Conservation (phyloP, 805 yeast species). For the Candida multigemmis region DNA sequence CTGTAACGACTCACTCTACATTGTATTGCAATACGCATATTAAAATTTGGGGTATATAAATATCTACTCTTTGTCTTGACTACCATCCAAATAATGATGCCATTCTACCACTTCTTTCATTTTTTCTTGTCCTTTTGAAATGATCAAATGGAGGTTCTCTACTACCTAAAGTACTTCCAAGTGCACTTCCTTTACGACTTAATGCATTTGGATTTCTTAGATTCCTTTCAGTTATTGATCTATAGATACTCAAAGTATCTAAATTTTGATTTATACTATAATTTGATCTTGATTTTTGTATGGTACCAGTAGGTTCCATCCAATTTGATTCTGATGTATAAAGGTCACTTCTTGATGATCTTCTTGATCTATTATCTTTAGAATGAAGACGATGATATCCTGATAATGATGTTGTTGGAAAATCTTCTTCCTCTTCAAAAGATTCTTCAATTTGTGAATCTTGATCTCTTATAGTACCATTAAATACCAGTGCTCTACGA, state of each 20-base stretch:
- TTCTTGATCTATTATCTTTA: slow-evolving; percentile 15
- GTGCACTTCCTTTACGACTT: no score
- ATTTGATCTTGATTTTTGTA: slow-evolving; percentile 14
- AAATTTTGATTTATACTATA: slow-evolving; percentile 12
- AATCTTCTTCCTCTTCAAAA: slow-evolving; percentile 9
- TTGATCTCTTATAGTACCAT: no score
- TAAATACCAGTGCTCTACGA: no score
- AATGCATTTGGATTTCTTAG: no score
- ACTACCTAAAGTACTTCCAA: no score
- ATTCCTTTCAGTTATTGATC: slow-evolving; percentile 26
- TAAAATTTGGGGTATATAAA: no score
- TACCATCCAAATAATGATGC: slow-evolving; percentile 29
- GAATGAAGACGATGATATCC: slow-evolving; percentile 21
- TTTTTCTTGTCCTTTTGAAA: slow-evolving; percentile 2
- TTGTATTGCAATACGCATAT: no score
- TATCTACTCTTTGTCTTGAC: slow-evolving; percentile 4
- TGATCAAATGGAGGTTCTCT: slow-evolving; percentile 8
- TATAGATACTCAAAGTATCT: slow-evolving; percentile 16
- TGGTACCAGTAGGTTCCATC: slow-evolving; percentile 36
- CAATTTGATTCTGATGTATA: slow-evolving; percentile 38
- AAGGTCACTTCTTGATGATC: slow-evolving; percentile 32
- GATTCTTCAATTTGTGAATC: slow-evolving; percentile 3
- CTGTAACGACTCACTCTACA: slow-evolving; percentile 2
- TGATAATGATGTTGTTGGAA: slow-evolving; percentile 27
- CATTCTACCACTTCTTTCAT: background rate